phyloP scores from a whole-genome alignment of 2,329 filamentous ascomycete species.

The Nemania sp. region DNA sequence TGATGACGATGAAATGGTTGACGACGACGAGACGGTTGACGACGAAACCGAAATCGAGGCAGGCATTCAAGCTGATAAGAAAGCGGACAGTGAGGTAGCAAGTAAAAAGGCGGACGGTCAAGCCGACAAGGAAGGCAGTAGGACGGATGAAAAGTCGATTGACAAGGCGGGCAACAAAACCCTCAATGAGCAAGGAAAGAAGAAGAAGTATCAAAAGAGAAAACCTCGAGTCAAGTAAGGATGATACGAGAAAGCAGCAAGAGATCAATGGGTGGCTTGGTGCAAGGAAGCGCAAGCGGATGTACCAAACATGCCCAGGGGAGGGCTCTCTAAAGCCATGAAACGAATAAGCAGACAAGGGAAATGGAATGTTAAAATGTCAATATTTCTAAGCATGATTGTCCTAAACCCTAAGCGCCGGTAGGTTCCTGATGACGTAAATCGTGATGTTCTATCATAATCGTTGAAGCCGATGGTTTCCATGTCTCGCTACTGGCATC shows the following conservation, averaged over 20 bases:
- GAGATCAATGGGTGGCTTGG: background rate
- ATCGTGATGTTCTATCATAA: conserved; percentile 38
- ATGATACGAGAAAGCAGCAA: background rate
- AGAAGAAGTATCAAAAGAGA: conserved; percentile 9
- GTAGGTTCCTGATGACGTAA: conserved; percentile 34
- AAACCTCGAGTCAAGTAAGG: conserved; percentile 14
- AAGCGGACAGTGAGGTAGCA: background rate
- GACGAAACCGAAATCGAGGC: background rate
- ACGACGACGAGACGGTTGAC: background rate
- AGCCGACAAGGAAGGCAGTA: background rate
- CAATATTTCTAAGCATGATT: conserved; percentile 25
- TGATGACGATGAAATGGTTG: too few relatives aligned
- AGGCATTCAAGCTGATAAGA: background rate
- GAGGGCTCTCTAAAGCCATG: background rate
- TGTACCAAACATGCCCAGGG: background rate
- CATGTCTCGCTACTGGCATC: conserved; percentile 30
- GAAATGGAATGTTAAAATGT: background rate
- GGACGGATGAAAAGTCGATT: background rate
- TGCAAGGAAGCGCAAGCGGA: background rate
- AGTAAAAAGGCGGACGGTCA: background rate
- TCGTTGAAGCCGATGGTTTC: conserved; percentile 28
- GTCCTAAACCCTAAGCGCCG: conserved; percentile 25
- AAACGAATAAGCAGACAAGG: background rate
- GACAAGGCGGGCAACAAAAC: background rate
- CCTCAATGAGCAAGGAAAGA: background rate